Evolutionary conservation across 768 basidiomycete species (phyloP).

Genomic region (Termitomyces sp.): DNA sequence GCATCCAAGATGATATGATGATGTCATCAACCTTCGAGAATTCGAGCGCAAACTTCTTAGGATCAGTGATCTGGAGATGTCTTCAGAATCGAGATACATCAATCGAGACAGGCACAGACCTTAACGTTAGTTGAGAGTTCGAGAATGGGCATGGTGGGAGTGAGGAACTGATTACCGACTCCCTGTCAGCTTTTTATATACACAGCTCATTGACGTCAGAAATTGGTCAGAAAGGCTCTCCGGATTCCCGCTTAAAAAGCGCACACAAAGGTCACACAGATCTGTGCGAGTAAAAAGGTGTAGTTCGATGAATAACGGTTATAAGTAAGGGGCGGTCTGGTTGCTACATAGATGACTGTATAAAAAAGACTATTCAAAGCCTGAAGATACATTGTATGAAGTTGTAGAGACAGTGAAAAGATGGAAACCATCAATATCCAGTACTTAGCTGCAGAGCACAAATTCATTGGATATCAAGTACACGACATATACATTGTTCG

Average conservation of each 20-base stretch:
- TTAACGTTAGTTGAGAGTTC: slow-evolving; percentile 40
- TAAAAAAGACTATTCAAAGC: background rate
- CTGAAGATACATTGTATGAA: background rate
- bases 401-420: background rate
- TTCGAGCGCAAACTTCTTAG: slow-evolving; percentile 40
- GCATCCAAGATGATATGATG: background rate
- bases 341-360: background rate
- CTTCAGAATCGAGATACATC: background rate
- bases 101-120: slow-evolving; percentile 14
- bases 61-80: slow-evolving; percentile 25
- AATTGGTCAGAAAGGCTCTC: background rate
- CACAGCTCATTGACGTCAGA: background rate
- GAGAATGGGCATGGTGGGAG: slow-evolving; percentile 34
- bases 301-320: background rate
- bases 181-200: background rate
- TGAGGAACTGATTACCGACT: background rate
- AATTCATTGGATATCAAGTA: background rate
- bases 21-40: slow-evolving; percentile 47
- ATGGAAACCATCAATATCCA: background rate
- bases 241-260: background rate
- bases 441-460: background rate
- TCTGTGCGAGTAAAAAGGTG: background rate
- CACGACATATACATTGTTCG: background rate
- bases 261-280: background rate
- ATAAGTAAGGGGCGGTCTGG: background rate